A percentile compares a stretch with the other conserved stretches of the same genome.
phyloP scores from a whole-genome alignment of 192 early-diverging fungal genomes.

The Backusella tuberculispora region DNA sequence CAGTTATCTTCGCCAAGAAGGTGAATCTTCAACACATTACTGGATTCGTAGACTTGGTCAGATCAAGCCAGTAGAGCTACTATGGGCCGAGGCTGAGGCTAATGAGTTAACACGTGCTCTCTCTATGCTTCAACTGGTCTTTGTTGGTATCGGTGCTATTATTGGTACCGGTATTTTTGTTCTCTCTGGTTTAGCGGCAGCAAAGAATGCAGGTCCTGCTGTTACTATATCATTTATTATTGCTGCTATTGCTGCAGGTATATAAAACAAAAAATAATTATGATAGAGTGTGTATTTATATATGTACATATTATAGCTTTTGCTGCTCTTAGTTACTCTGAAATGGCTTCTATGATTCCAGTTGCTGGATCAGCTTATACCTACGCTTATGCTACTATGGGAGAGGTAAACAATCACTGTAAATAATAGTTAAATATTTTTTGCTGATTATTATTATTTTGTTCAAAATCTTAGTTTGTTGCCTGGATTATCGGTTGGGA shows the following conservation, averaged over 20 bases:
- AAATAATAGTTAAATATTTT: too few species aligned
- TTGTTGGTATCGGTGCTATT: conserved; percentile 42
- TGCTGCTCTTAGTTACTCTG: conserved; percentile 84
- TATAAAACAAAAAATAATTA: background rate
- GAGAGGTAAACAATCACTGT: conserved; percentile 53
- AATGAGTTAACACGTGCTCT: conserved; percentile 30
- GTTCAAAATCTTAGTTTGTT: conserved; percentile 43
- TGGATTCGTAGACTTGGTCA: conserved; percentile 30
- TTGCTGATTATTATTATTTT: background rate
- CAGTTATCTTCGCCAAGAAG: conserved; percentile 32
- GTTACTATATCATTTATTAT: conserved; percentile 83
- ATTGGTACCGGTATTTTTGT: conserved; percentile 47
- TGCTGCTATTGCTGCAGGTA: conserved; percentile 69
- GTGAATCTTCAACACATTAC: conserved; percentile 22
- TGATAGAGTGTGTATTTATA: background rate
- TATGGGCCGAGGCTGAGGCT: conserved; percentile 25
- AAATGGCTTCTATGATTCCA: conserved; percentile 87
- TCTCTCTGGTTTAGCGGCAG: conserved; percentile 69
- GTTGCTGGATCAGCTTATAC: conserved; percentile 88
- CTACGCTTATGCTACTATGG: conserved; percentile 84
- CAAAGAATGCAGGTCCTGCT: conserved; percentile 79
- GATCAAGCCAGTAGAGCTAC: conserved; percentile 35
- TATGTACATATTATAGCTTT: conserved; percentile 37
- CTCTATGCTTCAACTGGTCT: conserved; percentile 22
- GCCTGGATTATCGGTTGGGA: conserved; percentile 95